These are phyloP conservation scores for Ascochyta viciae-villosae DNA, from an alignment of 2,329 filamentous ascomycete species.

Conservation along the genomic window DNA sequence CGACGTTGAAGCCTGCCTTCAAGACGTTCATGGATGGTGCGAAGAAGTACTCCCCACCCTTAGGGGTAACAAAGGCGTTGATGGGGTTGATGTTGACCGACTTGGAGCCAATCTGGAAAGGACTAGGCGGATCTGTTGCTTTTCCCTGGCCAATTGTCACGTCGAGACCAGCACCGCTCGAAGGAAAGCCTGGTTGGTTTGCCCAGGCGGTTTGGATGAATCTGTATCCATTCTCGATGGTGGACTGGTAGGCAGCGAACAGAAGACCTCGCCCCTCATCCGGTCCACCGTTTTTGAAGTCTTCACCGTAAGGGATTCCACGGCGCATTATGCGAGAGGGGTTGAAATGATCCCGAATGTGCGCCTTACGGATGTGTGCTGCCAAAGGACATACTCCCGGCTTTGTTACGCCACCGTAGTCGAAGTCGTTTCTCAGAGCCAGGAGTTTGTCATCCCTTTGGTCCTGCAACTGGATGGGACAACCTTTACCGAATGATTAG, in stretches of 20 bases:
- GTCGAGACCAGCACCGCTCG: slow-evolving; percentile 5
- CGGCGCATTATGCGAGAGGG: slow-evolving; percentile 13
- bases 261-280: slow-evolving; percentile 8
- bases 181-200: slow-evolving; percentile 2
- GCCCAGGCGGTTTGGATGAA: slow-evolving; percentile 16
- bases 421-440: slow-evolving; percentile 11
- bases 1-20: slow-evolving; percentile 12
- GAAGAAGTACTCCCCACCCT: slow-evolving; percentile 17
- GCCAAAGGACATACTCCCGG: slow-evolving; percentile 12
- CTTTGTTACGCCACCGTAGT: slow-evolving; percentile 1
- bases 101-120: slow-evolving; percentile 12
- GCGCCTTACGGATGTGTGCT: slow-evolving; percentile 13
- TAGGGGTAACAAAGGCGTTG: slow-evolving; percentile 14
- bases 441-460: slow-evolving; percentile 3
- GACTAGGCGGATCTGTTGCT: slow-evolving; percentile 1
- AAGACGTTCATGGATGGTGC: slow-evolving; percentile 12
- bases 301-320: slow-evolving; percentile 15
- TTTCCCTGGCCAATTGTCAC: slow-evolving; percentile 12
- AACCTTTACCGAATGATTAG: slow-evolving; percentile 1
- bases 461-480: slow-evolving; percentile 7
- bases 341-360: slow-evolving; percentile 1
- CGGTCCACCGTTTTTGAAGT: slow-evolving; percentile 5
- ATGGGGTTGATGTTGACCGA: slow-evolving; percentile 11
- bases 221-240: slow-evolving; percentile 14
- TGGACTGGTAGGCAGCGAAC: slow-evolving; percentile 15